These are phyloP conservation scores for Canna indica DNA, from an alignment of 176 grass and related monocot genomes.

Conservation along the genomic window DNA sequence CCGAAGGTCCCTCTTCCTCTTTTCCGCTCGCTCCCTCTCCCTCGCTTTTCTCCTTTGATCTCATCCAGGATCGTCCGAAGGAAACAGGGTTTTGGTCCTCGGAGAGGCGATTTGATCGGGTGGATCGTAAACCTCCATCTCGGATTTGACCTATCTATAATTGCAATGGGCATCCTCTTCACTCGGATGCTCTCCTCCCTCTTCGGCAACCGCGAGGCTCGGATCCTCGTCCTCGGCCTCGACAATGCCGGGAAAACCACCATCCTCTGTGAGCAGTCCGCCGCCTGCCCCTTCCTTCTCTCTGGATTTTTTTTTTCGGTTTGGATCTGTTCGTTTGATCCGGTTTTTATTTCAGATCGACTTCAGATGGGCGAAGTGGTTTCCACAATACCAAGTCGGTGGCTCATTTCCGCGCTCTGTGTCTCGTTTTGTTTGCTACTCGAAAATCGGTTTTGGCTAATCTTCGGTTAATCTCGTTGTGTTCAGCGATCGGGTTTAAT, in stretches of 20 bases:
- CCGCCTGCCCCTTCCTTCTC: not conserved
- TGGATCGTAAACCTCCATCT: not conserved
- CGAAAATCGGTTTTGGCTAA: not conserved
- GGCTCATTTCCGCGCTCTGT: not conserved
- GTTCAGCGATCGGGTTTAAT: conserved; percentile 11
- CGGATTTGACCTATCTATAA: not conserved
- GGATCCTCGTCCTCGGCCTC: conserved; percentile 96
- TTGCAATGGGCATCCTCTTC: conserved; percentile 88
- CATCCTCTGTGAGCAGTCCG: conserved; percentile 58
- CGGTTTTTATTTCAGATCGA: not conserved
- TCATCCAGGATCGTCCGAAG: conserved; percentile 11
- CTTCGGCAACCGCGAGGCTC: conserved; percentile 91
- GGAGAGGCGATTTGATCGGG: not conserved
- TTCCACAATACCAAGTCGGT: conserved; percentile 3
- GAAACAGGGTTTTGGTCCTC: conserved; percentile 39
- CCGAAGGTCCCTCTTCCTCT: no score
- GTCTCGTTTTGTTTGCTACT: not conserved
- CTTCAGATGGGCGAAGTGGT: conserved; percentile 15
- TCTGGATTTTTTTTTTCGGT: not conserved
- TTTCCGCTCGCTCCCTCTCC: conserved; percentile 12
- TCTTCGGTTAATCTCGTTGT: not conserved
- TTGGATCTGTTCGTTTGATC: not conserved
- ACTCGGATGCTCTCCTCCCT: conserved; percentile 93
- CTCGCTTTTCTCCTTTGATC: not conserved
- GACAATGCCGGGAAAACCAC: conserved; percentile 99